Evolutionary conservation across 2,329 filamentous ascomycete genomes (phyloP).

Genomic region (Elsinoe australis): DNA sequence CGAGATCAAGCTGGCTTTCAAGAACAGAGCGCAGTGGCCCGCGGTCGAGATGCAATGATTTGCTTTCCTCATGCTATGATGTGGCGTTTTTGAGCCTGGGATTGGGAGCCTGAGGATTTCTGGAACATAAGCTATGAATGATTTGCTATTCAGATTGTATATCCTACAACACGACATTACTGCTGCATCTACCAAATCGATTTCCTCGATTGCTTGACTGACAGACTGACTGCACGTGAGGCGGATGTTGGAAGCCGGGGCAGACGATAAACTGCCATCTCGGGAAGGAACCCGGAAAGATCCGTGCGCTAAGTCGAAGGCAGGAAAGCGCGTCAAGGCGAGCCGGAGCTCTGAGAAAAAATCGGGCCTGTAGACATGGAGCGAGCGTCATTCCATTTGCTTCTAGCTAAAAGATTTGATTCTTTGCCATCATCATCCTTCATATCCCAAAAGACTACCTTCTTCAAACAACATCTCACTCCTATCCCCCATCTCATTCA

Average conservation of each 20-base stretch:
- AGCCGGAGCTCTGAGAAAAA: not conserved
- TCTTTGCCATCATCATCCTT: not conserved
- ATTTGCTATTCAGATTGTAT: no score
- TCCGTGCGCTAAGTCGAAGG: not conserved
- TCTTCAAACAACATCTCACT: no score
- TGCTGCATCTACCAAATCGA: no score
- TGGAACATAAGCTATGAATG: no score
- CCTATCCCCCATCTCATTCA: no score
- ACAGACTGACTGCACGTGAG: no score
- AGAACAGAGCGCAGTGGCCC: slow-evolving; percentile 48
- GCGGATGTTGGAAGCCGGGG: no score
- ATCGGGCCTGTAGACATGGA: not conserved
- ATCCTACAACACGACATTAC: no score
- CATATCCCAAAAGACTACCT: no score
- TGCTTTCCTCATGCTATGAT: not conserved
- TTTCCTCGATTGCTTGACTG: no score
- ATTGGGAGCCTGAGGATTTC: no score
- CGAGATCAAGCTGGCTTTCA: slow-evolving; percentile 60
- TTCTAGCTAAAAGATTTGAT: not conserved
- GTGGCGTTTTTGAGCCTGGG: not conserved
- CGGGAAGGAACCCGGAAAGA: not conserved
- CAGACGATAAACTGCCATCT: no score
- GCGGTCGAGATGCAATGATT: slow-evolving; percentile 33
- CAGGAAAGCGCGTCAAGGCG: not conserved
- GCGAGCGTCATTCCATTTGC: slow-evolving; percentile 3